Evolutionary conservation across 2,329 filamentous ascomycete species (phyloP), one percentile per base, ranked within the genome.

Genomic region (Penicillium digitatum): DNA sequence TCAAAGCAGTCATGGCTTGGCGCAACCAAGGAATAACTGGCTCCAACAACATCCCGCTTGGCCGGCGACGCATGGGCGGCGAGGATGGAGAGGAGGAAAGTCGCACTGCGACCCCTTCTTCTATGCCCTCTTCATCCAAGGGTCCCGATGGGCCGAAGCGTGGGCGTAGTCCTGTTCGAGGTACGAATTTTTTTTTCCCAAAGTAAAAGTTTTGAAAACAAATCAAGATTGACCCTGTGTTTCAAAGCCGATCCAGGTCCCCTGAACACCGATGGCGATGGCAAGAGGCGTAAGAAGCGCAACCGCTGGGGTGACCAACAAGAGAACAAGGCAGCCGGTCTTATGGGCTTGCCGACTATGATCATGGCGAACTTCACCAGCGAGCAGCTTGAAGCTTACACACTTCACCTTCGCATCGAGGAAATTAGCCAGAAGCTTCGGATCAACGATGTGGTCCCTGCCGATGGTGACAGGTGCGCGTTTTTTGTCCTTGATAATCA

Each of bases 371-470:
- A 93, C 77, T 99, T 99, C 91, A 99, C 94, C 53, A 93, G 88
- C 71, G 94, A 99, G 77, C 94, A 99, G 81, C 85, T 97, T 52
- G 94, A 99, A 74, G 94, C 94, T 20, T 99, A 99, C 74, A 94
- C 92, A 22, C 81, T 97, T 64, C 93, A 99, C 77, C 79, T 99
- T 69, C 90, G 94, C 70, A 97, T 99, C 70, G 93, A 99, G 75
- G 94, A 99, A 77, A 99, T 99, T 70, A 97, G 91, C 72, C 93
- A 99, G 79, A 99, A 99, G 83, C 85, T 99, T 65, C 88, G 93
- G 70, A 99, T 99, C 75, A 95, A 97, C 78, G 94, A 99, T 81
- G 94, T 99, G 52, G 94, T 99, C 59, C 94, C 94, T 56, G 90
- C 90, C 66, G 94, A 97, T 77, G 92, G 91, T 66, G 93, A 97